Evolutionary conservation across 2,329 filamentous ascomycete species (phyloP).

Genomic region (Penicillium sp.): DNA sequence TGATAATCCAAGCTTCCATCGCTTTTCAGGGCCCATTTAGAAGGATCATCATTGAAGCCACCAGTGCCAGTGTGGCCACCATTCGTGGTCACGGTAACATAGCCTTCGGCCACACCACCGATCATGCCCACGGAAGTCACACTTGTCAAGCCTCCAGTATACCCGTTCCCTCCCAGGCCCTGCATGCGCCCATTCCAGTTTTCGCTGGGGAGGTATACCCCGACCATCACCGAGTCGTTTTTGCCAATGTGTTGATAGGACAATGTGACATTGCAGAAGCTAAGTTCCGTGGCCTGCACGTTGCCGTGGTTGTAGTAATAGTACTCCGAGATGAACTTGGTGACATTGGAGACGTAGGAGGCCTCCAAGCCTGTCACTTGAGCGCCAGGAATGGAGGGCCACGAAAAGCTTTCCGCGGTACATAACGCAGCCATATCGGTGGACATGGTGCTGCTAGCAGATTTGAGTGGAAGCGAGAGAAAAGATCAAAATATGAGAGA

Average conservation of each 20-base stretch:
- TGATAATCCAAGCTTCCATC: neutral
- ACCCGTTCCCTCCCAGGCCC: slow-evolving; percentile 2
- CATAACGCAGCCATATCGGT: neutral
- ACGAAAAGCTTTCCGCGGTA: neutral
- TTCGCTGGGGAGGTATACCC: neutral
- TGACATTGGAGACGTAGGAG: neutral
- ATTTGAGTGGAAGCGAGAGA: too few relatives aligned
- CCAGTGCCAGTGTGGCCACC: neutral
- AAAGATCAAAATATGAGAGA: too few relatives aligned
- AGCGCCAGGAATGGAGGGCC: neutral
- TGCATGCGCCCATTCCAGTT: slow-evolving; percentile 13
- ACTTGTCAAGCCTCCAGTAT: neutral
- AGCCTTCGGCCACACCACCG: neutral
- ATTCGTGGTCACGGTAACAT: neutral
- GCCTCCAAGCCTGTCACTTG: neutral
- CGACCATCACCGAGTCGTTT: slow-evolving; percentile 30
- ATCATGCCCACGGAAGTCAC: neutral
- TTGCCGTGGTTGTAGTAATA: neutral
- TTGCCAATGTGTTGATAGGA: slow-evolving; percentile 14
- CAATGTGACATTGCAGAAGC: slow-evolving; percentile 39
- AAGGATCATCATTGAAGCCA: neutral
- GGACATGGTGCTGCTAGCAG: too few relatives aligned
- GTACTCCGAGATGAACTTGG: neutral
- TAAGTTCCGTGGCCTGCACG: neutral
- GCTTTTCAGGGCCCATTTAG: neutral